These are phyloP conservation scores for Colletotrichum simmondsii DNA, from an alignment of 2,329 filamentous ascomycete species.

Conservation along the genomic window DNA sequence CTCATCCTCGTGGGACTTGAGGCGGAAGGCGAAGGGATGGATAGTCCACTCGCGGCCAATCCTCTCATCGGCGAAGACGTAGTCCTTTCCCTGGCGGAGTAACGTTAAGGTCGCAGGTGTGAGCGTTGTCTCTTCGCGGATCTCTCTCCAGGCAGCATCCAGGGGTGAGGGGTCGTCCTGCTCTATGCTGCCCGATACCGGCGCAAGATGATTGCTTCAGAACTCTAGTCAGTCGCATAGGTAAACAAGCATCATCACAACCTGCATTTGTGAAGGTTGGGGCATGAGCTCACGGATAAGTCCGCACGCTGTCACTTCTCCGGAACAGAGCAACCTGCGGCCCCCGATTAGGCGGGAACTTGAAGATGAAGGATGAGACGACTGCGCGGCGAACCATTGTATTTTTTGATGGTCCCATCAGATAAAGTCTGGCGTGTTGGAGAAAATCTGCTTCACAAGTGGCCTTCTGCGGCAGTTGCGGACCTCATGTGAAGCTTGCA, in stretches of 20 bases:
- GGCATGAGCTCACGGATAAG: slow-evolving; percentile 62
- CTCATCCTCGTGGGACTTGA: slow-evolving; percentile 55
- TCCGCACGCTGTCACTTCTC: slow-evolving; percentile 67
- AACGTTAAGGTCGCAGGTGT: slow-evolving; percentile 57
- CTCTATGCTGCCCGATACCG: slow-evolving; percentile 72
- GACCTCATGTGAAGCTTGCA: neutral
- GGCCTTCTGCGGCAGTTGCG: neutral
- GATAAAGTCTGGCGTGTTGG: neutral
- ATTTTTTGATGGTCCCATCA: slow-evolving; percentile 9
- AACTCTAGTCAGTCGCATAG: neutral
- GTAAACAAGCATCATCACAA: slow-evolving; percentile 5
- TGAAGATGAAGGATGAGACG: slow-evolving; percentile 63
- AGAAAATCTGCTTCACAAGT: neutral
- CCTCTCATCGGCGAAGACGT: slow-evolving; percentile 63
- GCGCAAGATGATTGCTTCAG: slow-evolving; percentile 65
- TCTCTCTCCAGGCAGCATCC: slow-evolving; percentile 70
- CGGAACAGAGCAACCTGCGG: slow-evolving; percentile 70
- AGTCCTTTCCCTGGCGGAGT: slow-evolving; percentile 68
- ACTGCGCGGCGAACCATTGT: slow-evolving; percentile 48
- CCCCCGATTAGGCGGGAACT: slow-evolving; percentile 48
- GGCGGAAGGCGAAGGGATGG: slow-evolving; percentile 69
- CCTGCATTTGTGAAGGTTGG: neutral
- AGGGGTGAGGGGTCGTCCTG: slow-evolving; percentile 61
- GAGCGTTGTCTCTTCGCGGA: slow-evolving; percentile 71
- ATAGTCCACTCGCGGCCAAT: slow-evolving; percentile 70